phyloP scores from a whole-genome alignment of 2,329 filamentous ascomycete species.

The Pseudogymnoascus sp. region DNA sequence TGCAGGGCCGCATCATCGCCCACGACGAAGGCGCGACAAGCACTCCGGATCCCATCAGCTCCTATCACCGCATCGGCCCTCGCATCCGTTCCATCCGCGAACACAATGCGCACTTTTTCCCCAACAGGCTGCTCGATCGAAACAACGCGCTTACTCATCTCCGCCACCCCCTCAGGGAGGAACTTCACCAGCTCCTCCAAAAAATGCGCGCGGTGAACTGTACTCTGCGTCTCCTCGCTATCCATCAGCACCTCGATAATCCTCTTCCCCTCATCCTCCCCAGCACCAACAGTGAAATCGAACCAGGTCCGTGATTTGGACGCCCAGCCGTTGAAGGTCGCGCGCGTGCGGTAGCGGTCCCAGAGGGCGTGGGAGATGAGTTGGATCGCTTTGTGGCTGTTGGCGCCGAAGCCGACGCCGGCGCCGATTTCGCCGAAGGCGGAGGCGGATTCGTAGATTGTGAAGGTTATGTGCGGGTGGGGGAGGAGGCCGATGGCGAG shows the following conservation, averaged over 20 bases:
- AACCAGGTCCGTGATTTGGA: constrained; percentile 33
- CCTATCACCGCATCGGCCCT: constrained; percentile 43
- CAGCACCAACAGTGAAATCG: constrained; percentile 30
- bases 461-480: constrained; percentile 34
- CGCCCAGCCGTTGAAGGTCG: constrained; percentile 21
- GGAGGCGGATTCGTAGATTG: constrained; percentile 47
- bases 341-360: constrained; percentile 34
- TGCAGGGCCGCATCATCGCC: constrained; percentile 28
- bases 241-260: constrained; percentile 23
- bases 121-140: constrained; percentile 17
- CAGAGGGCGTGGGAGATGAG: constrained; percentile 40
- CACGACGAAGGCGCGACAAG: constrained; percentile 42
- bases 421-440: constrained; percentile 51
- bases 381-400: constrained; percentile 46
- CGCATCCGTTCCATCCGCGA: constrained; percentile 36
- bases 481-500: constrained; percentile 45
- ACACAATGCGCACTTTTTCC: constrained; percentile 26
- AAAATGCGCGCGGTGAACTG: constrained; percentile 32
- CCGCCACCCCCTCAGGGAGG: constrained; percentile 26
- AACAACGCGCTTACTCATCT: constrained; percentile 28
- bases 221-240: constrained; percentile 22
- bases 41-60: constrained; percentile 55
- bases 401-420: constrained; percentile 48
- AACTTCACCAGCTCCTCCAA: constrained; percentile 34
- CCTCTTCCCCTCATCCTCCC: constrained; percentile 20